A percentile compares a stretch with the other conserved stretches of the same genome.
These are phyloP conservation scores for Xanthoconium stramineum DNA, from an alignment of 768 basidiomycete genomes.

Conservation along the genomic window DNA sequence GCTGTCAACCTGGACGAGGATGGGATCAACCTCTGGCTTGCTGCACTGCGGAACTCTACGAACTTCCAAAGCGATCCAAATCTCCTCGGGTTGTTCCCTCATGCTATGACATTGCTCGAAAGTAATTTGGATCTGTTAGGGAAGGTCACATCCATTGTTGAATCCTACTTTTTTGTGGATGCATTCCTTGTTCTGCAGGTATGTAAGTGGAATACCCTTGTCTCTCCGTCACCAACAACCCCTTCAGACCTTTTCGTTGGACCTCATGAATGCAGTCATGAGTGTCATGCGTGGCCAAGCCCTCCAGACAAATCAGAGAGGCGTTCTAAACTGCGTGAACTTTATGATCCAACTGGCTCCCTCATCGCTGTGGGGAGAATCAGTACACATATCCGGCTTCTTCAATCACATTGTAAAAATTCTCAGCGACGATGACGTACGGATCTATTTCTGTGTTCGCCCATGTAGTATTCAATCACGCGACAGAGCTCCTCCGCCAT, in stretches of 20 bases:
- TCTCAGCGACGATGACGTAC: constrained; percentile 66
- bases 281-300: constrained; percentile 49
- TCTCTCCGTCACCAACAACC: constrained; percentile 1
- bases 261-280: constrained; percentile 56
- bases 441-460: constrained; percentile 4
- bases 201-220: constrained; percentile 10
- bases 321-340: constrained; percentile 57
- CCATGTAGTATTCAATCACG: constrained; percentile 8
- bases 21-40: constrained; percentile 70
- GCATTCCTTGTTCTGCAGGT: constrained; percentile 62
- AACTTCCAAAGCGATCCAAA: constrained; percentile 49
- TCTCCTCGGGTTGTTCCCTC: constrained; percentile 64
- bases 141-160: constrained; percentile 60
- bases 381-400: constrained; percentile 71
- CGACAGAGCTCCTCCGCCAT: constrained; percentile 30
- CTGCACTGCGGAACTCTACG: constrained; percentile 63
- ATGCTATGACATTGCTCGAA: constrained; percentile 55
- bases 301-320: constrained; percentile 53
- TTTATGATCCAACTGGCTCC: constrained; percentile 64
- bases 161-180: constrained; percentile 79
- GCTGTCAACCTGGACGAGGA: constrained; percentile 76
- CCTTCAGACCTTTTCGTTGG: constrained; percentile 48
- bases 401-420: constrained; percentile 61
- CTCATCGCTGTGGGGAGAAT: constrained; percentile 63
- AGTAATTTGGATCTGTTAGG: constrained; percentile 75